A percentile compares a stretch with the other conserved stretches of the same genome.
These are phyloP conservation scores for Neofusicoccum cordaticola DNA, from an alignment of 2,329 filamentous ascomycete genomes.

Conservation along the genomic window DNA sequence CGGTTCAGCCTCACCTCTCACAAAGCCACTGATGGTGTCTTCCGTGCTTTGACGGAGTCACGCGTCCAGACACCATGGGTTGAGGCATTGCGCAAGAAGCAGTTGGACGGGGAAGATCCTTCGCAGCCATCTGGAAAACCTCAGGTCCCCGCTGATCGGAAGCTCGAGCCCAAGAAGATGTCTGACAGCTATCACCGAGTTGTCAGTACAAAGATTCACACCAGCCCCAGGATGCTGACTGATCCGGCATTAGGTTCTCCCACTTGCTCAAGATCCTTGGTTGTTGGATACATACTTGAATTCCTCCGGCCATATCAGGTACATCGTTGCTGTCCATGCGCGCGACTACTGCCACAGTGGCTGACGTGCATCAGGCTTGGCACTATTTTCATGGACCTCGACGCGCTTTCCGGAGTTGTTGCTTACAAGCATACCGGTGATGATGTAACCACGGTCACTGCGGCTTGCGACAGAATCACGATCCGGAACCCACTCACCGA, in stretches of 20 bases:
- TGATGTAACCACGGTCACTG: constrained; percentile 61
- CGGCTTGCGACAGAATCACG: constrained; percentile 62
- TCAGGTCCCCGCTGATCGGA: constrained; percentile 46
- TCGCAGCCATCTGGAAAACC: constrained; percentile 31
- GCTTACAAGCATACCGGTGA: constrained; percentile 72
- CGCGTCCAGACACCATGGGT: constrained; percentile 67
- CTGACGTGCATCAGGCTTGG: constrained; percentile 51
- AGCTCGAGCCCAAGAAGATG: constrained; percentile 66
- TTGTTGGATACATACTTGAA: constrained; percentile 76
- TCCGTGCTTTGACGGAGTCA: constrained; percentile 57
- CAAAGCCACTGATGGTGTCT: constrained; percentile 56
- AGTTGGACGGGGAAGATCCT: constrained; percentile 35
- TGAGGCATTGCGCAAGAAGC: constrained; percentile 58
- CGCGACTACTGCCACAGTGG: neutral
- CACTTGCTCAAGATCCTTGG: constrained; percentile 72
- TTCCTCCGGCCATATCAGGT: constrained; percentile 64
- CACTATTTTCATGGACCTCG: constrained; percentile 75
- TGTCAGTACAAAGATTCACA: constrained; percentile 42
- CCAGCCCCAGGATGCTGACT: constrained; percentile 20
- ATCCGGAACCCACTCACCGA: constrained; percentile 71
- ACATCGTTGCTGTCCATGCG: neutral
- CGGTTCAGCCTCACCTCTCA: constrained; percentile 8
- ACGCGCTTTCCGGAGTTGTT: constrained; percentile 72
- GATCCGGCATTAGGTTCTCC: constrained; percentile 53
- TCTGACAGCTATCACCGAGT: constrained; percentile 67